These are phyloP conservation scores for Salix arbutifolia DNA, from an alignment of 345 rosid species.

Conservation along the genomic window DNA sequence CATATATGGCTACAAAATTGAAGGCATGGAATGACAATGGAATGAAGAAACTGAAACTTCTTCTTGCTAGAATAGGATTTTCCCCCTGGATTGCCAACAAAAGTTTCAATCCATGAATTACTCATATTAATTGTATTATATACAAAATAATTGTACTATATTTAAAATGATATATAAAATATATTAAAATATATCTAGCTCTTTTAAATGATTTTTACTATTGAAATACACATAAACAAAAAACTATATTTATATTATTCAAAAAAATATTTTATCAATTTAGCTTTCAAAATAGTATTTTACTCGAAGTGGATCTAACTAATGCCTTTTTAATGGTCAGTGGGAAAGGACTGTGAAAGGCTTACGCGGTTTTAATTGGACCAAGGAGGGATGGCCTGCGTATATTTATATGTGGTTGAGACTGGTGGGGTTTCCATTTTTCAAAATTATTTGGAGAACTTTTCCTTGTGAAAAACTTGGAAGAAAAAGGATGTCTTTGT, in stretches of 20 bases:
- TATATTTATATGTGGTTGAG: not conserved
- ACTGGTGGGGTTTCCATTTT: not conserved
- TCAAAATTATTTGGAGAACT: not conserved
- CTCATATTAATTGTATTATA: too few relatives aligned
- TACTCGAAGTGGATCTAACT: too few relatives aligned
- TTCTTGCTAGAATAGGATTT: constrained; percentile 93
- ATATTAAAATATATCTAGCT: too few relatives aligned
- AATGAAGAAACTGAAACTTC: constrained; percentile 87
- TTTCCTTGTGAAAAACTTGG: too few relatives aligned
- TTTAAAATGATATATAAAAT: too few relatives aligned
- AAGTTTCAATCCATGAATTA: constrained; percentile 90
- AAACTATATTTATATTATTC: too few relatives aligned
- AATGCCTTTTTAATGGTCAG: not conserved
- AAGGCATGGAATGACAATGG: constrained; percentile 96
- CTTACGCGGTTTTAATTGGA: not conserved
- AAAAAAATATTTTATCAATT: too few relatives aligned
- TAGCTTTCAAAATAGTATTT: too few relatives aligned
- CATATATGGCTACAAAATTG: constrained; percentile 73
- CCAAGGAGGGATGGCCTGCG: not conserved
- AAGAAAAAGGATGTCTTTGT: not conserved
- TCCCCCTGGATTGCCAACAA: constrained; percentile 90
- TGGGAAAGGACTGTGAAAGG: not conserved
- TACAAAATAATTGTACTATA: too few relatives aligned
- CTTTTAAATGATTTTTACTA: too few relatives aligned
- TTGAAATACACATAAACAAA: too few relatives aligned